Evolutionary conservation across 2,329 filamentous ascomycete species (phyloP).

Genomic region (Cercospora janseana): DNA sequence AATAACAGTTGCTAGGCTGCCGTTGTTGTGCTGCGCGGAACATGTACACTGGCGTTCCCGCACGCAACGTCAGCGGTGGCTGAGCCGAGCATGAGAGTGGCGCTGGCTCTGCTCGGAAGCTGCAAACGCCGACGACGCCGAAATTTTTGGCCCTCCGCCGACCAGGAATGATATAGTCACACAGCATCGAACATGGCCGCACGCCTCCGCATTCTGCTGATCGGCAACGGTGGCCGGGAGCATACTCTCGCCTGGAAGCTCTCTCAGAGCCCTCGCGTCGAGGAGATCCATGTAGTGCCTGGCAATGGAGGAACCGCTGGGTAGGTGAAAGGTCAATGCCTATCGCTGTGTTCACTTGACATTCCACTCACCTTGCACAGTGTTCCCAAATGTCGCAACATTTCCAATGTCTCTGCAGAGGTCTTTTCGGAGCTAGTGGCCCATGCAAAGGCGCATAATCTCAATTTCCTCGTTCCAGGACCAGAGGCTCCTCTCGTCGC

Average conservation of each 20-base stretch:
- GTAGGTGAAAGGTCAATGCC: slow-evolving; percentile 32
- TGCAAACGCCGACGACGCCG: background rate
- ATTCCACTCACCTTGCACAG: slow-evolving; percentile 24
- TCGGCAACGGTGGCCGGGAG: slow-evolving; percentile 92
- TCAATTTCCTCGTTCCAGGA: slow-evolving; percentile 85
- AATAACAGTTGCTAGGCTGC: too few relatives aligned
- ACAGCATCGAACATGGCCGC: slow-evolving; percentile 14
- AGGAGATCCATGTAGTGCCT: slow-evolving; percentile 66
- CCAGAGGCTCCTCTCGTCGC: slow-evolving; percentile 93
- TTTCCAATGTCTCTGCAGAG: slow-evolving; percentile 65
- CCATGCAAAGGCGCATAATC: slow-evolving; percentile 67
- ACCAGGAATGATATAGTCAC: slow-evolving; percentile 11
- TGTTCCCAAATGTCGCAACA: slow-evolving; percentile 53
- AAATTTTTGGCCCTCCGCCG: slow-evolving; percentile 6
- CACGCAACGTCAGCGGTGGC: slow-evolving; percentile 1
- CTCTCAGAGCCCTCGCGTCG: slow-evolving; percentile 73
- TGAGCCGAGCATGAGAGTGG: background rate
- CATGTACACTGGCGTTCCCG: too few relatives aligned
- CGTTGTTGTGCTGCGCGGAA: too few relatives aligned
- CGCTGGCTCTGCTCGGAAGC: background rate
- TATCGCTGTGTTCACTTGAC: background rate
- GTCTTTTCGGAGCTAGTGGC: slow-evolving; percentile 75
- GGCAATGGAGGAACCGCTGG: slow-evolving; percentile 84
- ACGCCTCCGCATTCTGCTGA: slow-evolving; percentile 69
- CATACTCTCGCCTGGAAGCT: slow-evolving; percentile 95